A percentile compares a stretch with the other conserved stretches of the same genome.
Evolutionary conservation across 345 rosid species (phyloP).

Genomic region (Gossypium thurberi): DNA sequence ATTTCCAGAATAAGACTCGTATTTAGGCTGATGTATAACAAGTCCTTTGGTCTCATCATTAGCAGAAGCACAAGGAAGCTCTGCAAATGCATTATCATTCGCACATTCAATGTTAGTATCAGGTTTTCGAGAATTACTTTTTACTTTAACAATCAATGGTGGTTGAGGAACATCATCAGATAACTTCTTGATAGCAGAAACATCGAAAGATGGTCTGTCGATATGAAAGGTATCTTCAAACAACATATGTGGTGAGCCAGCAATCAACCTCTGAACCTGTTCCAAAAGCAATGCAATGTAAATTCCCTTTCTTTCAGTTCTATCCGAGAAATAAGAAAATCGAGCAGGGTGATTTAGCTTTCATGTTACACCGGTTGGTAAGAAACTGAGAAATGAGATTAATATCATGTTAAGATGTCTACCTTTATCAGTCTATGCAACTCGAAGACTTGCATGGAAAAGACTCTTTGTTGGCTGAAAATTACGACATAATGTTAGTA

Average conservation of each 20-base stretch:
- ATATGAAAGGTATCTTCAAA: slow-evolving; percentile 28
- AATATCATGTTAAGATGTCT: slow-evolving; percentile 4
- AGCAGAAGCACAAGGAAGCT: slow-evolving; percentile 31
- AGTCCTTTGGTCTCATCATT: slow-evolving; percentile 26
- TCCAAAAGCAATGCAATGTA: slow-evolving; percentile 12
- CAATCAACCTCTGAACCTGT: slow-evolving; percentile 67
- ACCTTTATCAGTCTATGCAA: slow-evolving; percentile 80
- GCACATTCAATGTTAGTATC: slow-evolving; percentile 27
- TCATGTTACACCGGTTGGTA: neutral
- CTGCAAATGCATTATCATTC: slow-evolving; percentile 40
- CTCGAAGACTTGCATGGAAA: slow-evolving; percentile 66
- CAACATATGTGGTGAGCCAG: slow-evolving; percentile 50
- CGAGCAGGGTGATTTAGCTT: no score
- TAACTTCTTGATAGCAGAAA: slow-evolving; percentile 26
- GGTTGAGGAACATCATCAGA: slow-evolving; percentile 19
- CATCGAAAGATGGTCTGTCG: slow-evolving; percentile 30
- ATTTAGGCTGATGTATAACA: slow-evolving; percentile 5
- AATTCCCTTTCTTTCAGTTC: no score
- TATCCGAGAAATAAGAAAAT: no score
- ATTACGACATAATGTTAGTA: neutral
- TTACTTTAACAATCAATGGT: slow-evolving; percentile 15
- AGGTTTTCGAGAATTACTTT: slow-evolving; percentile 21
- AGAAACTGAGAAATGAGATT: no score
- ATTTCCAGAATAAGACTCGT: slow-evolving; percentile 13
- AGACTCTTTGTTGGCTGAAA: slow-evolving; percentile 76